phyloP scores from a whole-genome alignment of 352 stramenopile species.

The Phytopythium ostracodes region DNA sequence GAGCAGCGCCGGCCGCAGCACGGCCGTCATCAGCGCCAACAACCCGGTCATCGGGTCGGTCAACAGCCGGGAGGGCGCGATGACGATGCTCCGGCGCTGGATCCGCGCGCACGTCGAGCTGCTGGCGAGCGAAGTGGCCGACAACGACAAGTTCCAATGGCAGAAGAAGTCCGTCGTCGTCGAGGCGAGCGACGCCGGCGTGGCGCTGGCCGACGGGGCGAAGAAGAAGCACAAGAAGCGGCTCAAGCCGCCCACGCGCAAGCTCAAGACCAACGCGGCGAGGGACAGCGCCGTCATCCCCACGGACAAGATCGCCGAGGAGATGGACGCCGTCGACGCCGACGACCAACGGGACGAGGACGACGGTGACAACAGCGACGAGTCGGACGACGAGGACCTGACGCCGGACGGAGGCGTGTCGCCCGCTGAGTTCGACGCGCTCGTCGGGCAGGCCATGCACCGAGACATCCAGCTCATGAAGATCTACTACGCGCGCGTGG shows the following conservation, averaged over 20 bases:
- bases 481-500: slow-evolving; percentile 66
- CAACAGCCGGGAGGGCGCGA: slow-evolving; percentile 36
- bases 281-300: slow-evolving; percentile 13
- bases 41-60: slow-evolving; percentile 11
- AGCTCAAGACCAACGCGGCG: slow-evolving; percentile 53
- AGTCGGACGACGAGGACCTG: not conserved
- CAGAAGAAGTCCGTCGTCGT: slow-evolving; percentile 31
- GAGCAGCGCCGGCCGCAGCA: slow-evolving; percentile 22
- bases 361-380: slow-evolving; percentile 1
- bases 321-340: slow-evolving; percentile 14
- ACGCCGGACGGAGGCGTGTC: slow-evolving; percentile 23
- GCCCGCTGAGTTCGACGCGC: slow-evolving; percentile 44
- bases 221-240: slow-evolving; percentile 14
- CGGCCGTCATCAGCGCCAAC: slow-evolving; percentile 32
- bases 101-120: slow-evolving; percentile 44
- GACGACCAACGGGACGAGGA: not conserved
- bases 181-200: slow-evolving; percentile 6
- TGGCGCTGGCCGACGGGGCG: slow-evolving; percentile 2
- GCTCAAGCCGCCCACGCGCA: slow-evolving; percentile 35
- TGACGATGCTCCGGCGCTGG: slow-evolving; percentile 47
- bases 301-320: slow-evolving; percentile 20
- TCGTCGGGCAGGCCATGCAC: slow-evolving; percentile 57
- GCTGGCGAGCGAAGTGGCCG: slow-evolving; percentile 41
- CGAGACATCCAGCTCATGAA: slow-evolving; percentile 71
- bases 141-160: slow-evolving; percentile 49